Base-by-base conservation (phyloP, 2,329 filamentous ascomycete species). In the Capronia epimyces region DNA sequence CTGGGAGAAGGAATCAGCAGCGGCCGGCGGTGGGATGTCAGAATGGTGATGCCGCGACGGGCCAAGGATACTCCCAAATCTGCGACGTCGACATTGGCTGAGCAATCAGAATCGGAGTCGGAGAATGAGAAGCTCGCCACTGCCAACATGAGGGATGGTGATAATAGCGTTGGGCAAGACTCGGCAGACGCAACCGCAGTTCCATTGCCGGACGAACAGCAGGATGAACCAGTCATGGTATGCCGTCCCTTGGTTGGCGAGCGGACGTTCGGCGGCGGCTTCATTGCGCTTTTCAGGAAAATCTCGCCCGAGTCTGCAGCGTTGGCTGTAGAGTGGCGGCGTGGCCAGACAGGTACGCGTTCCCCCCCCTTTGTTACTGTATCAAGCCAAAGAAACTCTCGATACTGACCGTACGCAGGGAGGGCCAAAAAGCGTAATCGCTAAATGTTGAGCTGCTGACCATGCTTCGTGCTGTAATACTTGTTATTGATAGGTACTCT, bases 211-310 rank as follows among this genome's bases (percentile, higher is more conserved):
- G 43, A 52, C 18, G 49, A 42, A 31, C 12, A 25, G 29, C 37
- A 45, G 6, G 44, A 60, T 16, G 66, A 69, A 3, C 68, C 64
- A 53, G 70, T 74, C 31, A 69, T 77, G 58, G 67, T 79, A n/a
- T 78, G 76, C 54, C 68, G 76, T 48, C 76, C 76, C 2, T 76
- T 75, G 56, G 74, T 76, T 46, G 75, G 75, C 7, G 56, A 67
- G 7, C 65, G 67, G 43, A 68, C 75, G 34, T 63, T 69, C 6
- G 76, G 75, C 10, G 76, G 76, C 37, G 76, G 75, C 2, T 79
- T 79, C 56, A 64, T 79, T 43, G 76, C 70, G 1, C 59, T 78
- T 25, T 79, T 71, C 69, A 68, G 67, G 49, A 70, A 69, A 46
- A 71, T 36, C 1, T 50, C 52, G 2, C 37, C 49, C 15, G 49